phyloP scores from a whole-genome alignment of 352 stramenopile genomes.

The Thalassiosira pacifica region DNA sequence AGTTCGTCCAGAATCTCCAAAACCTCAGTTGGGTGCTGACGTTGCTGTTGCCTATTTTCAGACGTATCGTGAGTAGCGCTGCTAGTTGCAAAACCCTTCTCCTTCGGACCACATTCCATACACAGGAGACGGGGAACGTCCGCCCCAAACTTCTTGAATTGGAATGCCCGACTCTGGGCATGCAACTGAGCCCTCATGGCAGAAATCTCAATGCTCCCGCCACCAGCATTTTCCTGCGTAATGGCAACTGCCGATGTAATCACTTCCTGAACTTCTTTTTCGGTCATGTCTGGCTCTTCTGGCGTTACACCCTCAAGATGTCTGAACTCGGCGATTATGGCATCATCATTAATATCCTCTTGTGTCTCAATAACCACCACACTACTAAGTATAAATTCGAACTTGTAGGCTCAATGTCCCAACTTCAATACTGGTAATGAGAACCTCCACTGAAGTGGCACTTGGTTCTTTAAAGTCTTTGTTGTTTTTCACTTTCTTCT shows the following conservation, averaged over 20 bases:
- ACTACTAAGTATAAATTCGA: no score
- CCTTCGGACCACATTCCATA: slow-evolving; percentile 75
- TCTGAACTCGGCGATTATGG: slow-evolving; percentile 83
- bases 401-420: no score
- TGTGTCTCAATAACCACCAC: no score
- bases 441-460: no score
- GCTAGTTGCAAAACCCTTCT: slow-evolving; percentile 28
- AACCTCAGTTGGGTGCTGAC: slow-evolving; percentile 48
- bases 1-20: slow-evolving; percentile 68
- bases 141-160: slow-evolving; percentile 87
- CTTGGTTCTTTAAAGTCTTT: no score
- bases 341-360: slow-evolving; percentile 94
- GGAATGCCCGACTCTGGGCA: slow-evolving; percentile 81
- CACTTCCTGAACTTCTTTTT: slow-evolving; percentile 74
- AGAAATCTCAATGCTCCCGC: slow-evolving; percentile 56
- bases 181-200: slow-evolving; percentile 64
- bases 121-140: slow-evolving; percentile 72
- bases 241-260: slow-evolving; percentile 72
- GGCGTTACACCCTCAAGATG: slow-evolving; percentile 79
- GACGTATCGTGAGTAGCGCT: slow-evolving; percentile 1
- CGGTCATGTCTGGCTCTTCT: slow-evolving; percentile 79
- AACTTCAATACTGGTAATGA: no score
- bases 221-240: slow-evolving; percentile 70
- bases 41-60: slow-evolving; percentile 22
- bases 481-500: no score